A percentile compares a stretch with the other conserved stretches of the same genome.
phyloP scores from a whole-genome alignment of 768 basidiomycete species.

The Russula griseocarnosa region DNA sequence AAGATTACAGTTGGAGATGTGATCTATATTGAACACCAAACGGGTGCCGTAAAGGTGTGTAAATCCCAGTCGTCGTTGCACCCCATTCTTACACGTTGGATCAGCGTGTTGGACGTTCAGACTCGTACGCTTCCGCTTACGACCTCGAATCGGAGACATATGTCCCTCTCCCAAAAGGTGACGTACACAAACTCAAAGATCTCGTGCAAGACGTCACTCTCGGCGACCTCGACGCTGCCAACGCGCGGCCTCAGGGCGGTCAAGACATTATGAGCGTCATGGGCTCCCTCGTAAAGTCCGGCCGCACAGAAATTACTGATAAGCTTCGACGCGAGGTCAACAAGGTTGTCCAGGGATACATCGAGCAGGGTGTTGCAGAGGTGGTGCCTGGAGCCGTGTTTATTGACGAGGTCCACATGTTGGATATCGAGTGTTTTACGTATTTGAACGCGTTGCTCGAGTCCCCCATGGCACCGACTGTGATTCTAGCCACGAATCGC shows the following conservation, averaged over 20 bases:
- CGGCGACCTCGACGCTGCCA: conserved; percentile 93
- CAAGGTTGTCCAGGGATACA: conserved; percentile 94
- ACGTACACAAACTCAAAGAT: conserved; percentile 94
- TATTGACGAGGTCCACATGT: conserved; percentile 99
- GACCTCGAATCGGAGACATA: conserved; percentile 99
- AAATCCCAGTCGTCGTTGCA: too few species aligned
- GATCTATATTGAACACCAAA: conserved; percentile 90
- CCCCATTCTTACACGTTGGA: neutral
- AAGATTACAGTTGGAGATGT: conserved; percentile 96
- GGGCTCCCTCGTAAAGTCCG: conserved; percentile 84
- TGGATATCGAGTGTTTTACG: conserved; percentile 99
- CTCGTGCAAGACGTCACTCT: conserved; percentile 93
- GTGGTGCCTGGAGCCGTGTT: conserved; percentile 97
- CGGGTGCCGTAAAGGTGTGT: conserved; percentile 86
- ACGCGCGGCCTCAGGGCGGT: conserved; percentile 91
- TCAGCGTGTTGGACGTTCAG: conserved; percentile 92
- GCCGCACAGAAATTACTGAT: conserved; percentile 94
- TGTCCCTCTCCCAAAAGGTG: conserved; percentile 94
- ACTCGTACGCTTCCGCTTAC: conserved; percentile 95
- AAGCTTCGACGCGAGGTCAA: conserved; percentile 94
- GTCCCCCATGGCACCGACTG: conserved; percentile 95
- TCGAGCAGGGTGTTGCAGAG: conserved; percentile 97
- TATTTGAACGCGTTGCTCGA: conserved; percentile 95
- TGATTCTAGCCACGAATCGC: conserved; percentile 94
- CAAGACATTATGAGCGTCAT: conserved; percentile 99